These are phyloP conservation scores for Aspergillus olivimuriae DNA, from an alignment of 495 filamentous ascomycete genomes.

Conservation along the genomic window DNA sequence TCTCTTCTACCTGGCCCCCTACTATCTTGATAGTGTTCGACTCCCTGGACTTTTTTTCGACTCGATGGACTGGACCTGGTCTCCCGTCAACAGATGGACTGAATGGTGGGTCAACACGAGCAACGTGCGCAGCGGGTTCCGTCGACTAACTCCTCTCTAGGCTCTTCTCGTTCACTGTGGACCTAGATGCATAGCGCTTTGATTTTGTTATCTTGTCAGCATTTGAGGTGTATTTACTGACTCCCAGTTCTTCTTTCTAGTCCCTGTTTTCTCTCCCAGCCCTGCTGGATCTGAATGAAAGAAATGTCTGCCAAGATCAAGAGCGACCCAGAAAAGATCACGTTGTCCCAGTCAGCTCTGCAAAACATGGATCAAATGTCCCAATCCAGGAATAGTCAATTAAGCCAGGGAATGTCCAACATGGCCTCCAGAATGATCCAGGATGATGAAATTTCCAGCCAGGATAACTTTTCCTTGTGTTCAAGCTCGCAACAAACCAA, in stretches of 20 bases:
- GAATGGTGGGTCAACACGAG: background rate
- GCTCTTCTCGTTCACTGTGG: conserved; percentile 14
- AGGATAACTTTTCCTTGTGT: conserved; percentile 39
- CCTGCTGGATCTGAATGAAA: conserved; percentile 11
- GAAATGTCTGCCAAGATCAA: conserved; percentile 37
- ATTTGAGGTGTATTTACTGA: conserved; percentile 25
- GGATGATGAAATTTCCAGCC: conserved; percentile 45
- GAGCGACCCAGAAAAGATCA: conserved; percentile 30
- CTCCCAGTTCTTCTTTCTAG: conserved; percentile 25
- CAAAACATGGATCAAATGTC: conserved; percentile 27
- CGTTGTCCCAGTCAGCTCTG: conserved; percentile 28
- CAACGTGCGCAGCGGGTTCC: background rate
- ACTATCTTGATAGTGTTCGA: too few relatives aligned
- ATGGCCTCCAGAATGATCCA: conserved; percentile 37
- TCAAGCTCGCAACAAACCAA: conserved; percentile 32
- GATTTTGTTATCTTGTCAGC: conserved; percentile 9
- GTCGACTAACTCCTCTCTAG: conserved; percentile 10
- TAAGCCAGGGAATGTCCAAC: conserved; percentile 34
- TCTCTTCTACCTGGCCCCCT: too few relatives aligned
- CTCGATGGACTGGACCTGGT: background rate
- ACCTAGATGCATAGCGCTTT: conserved; percentile 19
- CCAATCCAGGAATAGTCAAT: conserved; percentile 29
- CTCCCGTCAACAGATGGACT: background rate
- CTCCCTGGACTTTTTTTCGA: background rate
- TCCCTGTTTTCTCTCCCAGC: conserved; percentile 15